Evolutionary conservation across 192 early-diverging fungal species (phyloP).

Genomic region (Backusella psychrophila): DNA sequence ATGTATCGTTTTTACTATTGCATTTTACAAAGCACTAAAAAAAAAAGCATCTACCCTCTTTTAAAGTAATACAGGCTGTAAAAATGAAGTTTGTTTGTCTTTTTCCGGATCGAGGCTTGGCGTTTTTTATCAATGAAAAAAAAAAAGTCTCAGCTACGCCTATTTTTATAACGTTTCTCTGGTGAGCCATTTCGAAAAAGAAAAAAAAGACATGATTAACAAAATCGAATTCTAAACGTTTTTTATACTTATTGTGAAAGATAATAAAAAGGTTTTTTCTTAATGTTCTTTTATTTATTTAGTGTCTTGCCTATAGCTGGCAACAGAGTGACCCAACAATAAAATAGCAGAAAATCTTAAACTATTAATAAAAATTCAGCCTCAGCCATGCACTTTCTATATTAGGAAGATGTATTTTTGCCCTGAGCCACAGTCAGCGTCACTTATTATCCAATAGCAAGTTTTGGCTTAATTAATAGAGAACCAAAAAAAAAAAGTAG

Average conservation of each 20-base stretch:
- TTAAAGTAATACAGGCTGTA: no score
- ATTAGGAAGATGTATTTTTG: neutral
- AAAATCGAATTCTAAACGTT: neutral
- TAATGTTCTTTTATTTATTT: no score
- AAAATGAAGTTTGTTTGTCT: neutral
- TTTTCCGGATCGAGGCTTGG: neutral
- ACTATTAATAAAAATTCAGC: neutral
- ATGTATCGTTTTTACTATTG: no score
- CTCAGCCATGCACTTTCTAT: neutral
- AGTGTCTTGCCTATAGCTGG: no score
- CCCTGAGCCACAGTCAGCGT: conserved; percentile 12
- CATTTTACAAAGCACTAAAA: no score
- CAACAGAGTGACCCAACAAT: neutral
- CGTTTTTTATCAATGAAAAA: neutral
- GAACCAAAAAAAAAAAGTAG: neutral
- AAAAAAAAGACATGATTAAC: neutral
- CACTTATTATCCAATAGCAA: neutral
- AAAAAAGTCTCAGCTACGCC: neutral
- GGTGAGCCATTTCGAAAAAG: neutral
- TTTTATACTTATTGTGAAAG: no score
- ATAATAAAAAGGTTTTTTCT: neutral
- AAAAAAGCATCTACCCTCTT: no score
- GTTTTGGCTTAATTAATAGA: neutral
- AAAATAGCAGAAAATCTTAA: neutral
- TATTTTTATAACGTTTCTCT: neutral